phyloP scores from a whole-genome alignment of 257 asterid genomes.

The Salvia hispanica region DNA sequence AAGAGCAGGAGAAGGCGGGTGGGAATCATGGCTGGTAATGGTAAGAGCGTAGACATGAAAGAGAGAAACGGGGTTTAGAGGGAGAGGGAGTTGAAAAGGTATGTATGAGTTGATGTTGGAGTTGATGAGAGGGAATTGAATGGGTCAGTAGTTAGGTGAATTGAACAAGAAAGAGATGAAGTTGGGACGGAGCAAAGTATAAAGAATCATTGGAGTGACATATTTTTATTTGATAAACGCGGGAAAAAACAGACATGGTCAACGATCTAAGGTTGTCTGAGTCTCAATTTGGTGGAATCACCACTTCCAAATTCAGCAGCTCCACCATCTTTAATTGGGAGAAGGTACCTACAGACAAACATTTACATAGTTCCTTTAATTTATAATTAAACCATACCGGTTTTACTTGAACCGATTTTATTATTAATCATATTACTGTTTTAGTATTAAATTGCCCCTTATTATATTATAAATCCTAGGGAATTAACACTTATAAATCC shows the following conservation, averaged over 20 bases:
- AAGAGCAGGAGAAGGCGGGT: constrained; percentile 40
- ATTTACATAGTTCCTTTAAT: too few species aligned
- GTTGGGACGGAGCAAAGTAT: constrained; percentile 53
- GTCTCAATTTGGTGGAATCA: neutral
- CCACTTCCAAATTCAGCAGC: neutral
- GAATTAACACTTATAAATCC: too few species aligned
- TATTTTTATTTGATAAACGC: constrained; percentile 32
- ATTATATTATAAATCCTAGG: too few species aligned
- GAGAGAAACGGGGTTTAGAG: constrained; percentile 18
- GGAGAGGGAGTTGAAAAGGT: constrained; percentile 29
- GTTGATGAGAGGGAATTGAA: constrained; percentile 34
- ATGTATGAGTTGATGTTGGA: constrained; percentile 7
- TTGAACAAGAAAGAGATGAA: constrained; percentile 52
- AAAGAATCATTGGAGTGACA: constrained; percentile 19
- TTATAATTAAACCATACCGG: too few species aligned
- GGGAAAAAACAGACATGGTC: constrained; percentile 36
- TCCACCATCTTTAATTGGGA: neutral
- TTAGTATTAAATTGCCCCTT: too few species aligned
- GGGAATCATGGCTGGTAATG: constrained; percentile 32
- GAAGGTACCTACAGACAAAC: too few species aligned
- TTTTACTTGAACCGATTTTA: too few species aligned
- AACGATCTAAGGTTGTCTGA: constrained; percentile 5
- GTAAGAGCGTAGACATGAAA: constrained; percentile 26
- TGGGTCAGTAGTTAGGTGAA: constrained; percentile 38
- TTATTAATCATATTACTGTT: too few species aligned